Conservation (phyloP, 1,284 basidiomycete genomes). For the Moesziomyces sp. region DNA sequence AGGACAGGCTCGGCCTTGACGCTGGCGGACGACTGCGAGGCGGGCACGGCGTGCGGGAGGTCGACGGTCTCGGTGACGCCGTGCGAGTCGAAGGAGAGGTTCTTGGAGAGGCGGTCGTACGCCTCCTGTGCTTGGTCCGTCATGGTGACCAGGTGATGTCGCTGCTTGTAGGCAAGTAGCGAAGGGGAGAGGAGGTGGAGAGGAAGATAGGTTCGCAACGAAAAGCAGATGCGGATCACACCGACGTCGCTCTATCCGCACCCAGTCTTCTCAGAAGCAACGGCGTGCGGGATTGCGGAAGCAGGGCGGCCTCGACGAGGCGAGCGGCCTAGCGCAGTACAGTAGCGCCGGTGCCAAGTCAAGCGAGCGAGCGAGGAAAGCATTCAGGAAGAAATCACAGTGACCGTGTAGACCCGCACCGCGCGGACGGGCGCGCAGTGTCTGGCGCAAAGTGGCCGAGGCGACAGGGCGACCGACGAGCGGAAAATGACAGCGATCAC, state of each 20-base stretch:
- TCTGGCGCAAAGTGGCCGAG: too few relatives aligned
- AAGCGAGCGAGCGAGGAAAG: not conserved
- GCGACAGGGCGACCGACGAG: not conserved
- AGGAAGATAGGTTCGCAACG: not conserved
- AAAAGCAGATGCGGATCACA: too few relatives aligned
- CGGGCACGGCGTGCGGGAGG: constrained; percentile 25
- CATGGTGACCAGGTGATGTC: constrained; percentile 66
- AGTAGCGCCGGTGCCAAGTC: not conserved
- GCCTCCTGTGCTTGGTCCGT: constrained; percentile 72
- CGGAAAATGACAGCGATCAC: constrained; percentile 13
- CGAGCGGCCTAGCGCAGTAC: not conserved
- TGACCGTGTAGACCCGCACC: not conserved
- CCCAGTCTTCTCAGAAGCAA: too few relatives aligned
- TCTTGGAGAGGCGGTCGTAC: constrained; percentile 70
- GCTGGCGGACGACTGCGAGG: constrained; percentile 14
- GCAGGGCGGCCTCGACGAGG: not conserved
- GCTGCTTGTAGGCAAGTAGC: constrained; percentile 14
- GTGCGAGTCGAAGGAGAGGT: constrained; percentile 42
- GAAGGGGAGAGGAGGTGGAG: not conserved
- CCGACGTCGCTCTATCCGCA: too few relatives aligned
- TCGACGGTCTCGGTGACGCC: constrained; percentile 43
- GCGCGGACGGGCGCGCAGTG: not conserved
- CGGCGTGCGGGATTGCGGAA: too few relatives aligned
- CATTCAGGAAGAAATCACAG: not conserved
- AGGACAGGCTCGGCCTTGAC: constrained; percentile 2